Percentiles rank a stretch among this genome's conserved stretches.
phyloP scores from a whole-genome alignment of 345 rosid genomes.

The Citrus reticulata region DNA sequence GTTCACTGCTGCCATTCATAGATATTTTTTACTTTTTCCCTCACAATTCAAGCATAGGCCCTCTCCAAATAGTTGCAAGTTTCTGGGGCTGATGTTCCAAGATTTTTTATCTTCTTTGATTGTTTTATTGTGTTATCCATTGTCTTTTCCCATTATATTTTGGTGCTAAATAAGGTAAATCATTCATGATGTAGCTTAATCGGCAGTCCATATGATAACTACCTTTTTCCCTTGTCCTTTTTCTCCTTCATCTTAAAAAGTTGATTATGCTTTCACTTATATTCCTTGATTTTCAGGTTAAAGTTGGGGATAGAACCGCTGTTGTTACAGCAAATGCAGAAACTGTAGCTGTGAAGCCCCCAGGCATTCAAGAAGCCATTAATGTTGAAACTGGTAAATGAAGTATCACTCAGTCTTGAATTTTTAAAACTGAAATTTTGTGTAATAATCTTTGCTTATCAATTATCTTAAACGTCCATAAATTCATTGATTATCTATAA shows the following conservation, averaged over 20 bases:
- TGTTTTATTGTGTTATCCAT: not conserved
- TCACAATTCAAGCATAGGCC: not conserved
- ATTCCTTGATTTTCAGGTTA: conserved; percentile 43
- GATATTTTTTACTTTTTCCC: not conserved
- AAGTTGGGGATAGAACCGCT: conserved; percentile 82
- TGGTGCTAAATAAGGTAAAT: not conserved
- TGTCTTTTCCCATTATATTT: not conserved
- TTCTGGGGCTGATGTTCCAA: not conserved
- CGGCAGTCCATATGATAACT: not conserved
- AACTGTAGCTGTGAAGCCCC: conserved; percentile 72
- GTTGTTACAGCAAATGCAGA: conserved; percentile 73
- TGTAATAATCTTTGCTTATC: not conserved
- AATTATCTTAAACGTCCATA: not conserved
- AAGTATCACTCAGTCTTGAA: not conserved
- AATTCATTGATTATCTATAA: not conserved
- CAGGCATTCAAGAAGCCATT: conserved; percentile 83
- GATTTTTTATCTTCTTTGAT: not conserved
- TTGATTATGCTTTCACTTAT: not conserved
- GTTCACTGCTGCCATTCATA: not conserved
- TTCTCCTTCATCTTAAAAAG: not conserved
- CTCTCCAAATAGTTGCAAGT: not conserved
- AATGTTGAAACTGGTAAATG: conserved; percentile 60
- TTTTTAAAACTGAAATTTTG: not conserved
- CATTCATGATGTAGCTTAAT: not conserved
- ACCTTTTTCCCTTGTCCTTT: not conserved